Evolutionary conservation across 306 rosid genomes (phyloP), one percentile per base, ranked within the genome.

Genomic region (Psophocarpus tetragonolobus): DNA sequence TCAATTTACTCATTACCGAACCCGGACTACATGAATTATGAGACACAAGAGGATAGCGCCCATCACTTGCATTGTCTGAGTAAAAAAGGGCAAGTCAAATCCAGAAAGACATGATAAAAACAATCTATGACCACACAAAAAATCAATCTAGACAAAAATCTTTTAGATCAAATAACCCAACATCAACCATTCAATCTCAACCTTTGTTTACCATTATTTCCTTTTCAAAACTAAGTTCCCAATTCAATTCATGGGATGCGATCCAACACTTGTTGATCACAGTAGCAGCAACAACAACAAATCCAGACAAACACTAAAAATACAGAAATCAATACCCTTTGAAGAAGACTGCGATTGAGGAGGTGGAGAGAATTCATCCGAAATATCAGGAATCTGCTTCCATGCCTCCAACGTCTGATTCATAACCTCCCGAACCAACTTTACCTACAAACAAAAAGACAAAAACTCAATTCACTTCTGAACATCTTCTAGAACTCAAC

Each of bases 311-410:
- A 35, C 13, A 63, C 33, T 21, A 73, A 1, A 17, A 20, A 5
- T n/a, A 39, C 8, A 33, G 1, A 33, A 69, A 67, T 12, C 23
- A 29, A 44, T 77, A 90, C 97, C 97, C 77, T 82, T 90, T 6
- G 96, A 90, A 20, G 93, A 90, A 75, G 87, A 77, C 48, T 57
- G 82, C 0, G 93, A 87, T 0, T 21, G 84, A 11, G 89, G 89
- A 20, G 92, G 93, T 11, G 91, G 91, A 29, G 96, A 88, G 29
- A 71, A 79, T 56, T 86, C 91, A 29, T 79, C 91, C 1, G 93
- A 84, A 42, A 90, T 71, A 80, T 92, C 97, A 29, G 93, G 92
- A 75, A 92, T 83, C 87, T 86, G 90, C 75, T 83, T 90, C 97
- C 97, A 92, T 6, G 87, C 90, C 54, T 90, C 93, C 84, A 90